A percentile compares a stretch with the other conserved stretches of the same genome.
Conservation (phyloP, 2,329 filamentous ascomycete species). For the Penicillium sp. region DNA sequence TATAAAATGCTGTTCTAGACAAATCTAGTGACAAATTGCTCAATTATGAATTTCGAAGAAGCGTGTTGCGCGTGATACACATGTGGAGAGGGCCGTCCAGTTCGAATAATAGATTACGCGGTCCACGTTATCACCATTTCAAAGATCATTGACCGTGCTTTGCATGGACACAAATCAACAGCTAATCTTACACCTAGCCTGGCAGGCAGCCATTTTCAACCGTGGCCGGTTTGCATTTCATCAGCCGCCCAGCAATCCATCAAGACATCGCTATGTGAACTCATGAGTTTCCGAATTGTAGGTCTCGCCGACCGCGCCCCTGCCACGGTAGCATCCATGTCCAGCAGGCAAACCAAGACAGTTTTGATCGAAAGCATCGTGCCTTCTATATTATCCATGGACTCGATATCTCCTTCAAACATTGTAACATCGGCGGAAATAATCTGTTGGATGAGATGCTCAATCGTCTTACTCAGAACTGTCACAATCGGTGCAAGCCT, state of each 20-base stretch:
- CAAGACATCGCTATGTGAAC: background rate
- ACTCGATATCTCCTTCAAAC: background rate
- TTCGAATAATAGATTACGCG: no score
- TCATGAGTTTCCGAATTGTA: background rate
- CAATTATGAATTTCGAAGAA: background rate
- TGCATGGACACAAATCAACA: no score
- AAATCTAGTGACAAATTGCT: background rate
- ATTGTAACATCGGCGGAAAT: background rate
- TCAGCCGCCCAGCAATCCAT: slow-evolving; percentile 2
- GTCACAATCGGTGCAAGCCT: background rate
- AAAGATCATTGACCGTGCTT: no score
- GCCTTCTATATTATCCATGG: no score
- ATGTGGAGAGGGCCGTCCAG: no score
- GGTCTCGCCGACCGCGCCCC: background rate
- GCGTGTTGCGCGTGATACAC: no score
- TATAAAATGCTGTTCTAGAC: background rate
- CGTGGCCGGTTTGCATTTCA: background rate
- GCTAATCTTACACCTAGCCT: no score
- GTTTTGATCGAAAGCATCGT: slow-evolving; percentile 1
- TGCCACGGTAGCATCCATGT: background rate
- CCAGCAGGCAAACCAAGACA: background rate
- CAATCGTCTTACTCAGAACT: slow-evolving; percentile 2
- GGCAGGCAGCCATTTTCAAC: no score
- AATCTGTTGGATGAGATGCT: background rate
- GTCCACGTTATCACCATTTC: no score